Percentiles rank a stretch among this genome's conserved stretches.
Evolutionary conservation across 495 filamentous ascomycete genomes (phyloP).

Genomic region (Daldinia decipiens): DNA sequence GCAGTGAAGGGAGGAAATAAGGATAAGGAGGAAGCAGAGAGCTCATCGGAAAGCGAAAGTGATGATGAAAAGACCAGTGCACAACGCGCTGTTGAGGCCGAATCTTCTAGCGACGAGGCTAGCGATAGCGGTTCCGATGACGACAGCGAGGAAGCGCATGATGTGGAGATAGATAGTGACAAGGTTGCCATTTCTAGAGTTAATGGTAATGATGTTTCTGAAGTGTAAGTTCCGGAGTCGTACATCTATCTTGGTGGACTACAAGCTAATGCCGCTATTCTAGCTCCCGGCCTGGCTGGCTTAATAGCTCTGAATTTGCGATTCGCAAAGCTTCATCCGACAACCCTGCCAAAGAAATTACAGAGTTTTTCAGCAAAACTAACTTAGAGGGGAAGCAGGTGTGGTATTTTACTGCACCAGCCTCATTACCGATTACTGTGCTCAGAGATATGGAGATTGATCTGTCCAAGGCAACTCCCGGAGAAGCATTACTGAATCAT

Average conservation of each 20-base stretch:
- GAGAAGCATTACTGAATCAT: conserved; percentile 52
- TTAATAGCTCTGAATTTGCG: conserved; percentile 48
- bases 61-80: conserved; percentile 20
- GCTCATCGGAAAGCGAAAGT: conserved; percentile 40
- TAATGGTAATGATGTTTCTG: conserved; percentile 35
- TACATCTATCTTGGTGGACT: not conserved
- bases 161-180: conserved; percentile 44
- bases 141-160: conserved; percentile 18
- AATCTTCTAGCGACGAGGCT: conserved; percentile 21
- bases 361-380: conserved; percentile 54
- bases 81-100: conserved; percentile 20
- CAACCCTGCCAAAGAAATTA: conserved; percentile 47
- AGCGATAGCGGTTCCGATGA: conserved; percentile 6
- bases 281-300: conserved; percentile 42
- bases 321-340: conserved; percentile 50
- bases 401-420: conserved; percentile 63
- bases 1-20: conserved; percentile 22
- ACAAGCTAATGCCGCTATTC: conserved; percentile 7
- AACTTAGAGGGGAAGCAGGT: conserved; percentile 60
- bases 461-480: conserved; percentile 49
- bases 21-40: conserved; percentile 42
- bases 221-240: conserved; percentile 28
- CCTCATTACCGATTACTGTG: conserved; percentile 60
- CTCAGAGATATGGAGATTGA: conserved; percentile 59
- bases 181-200: conserved; percentile 44